Percentiles rank a stretch among this genome's conserved stretches.
phyloP scores from a whole-genome alignment of 345 rosid genomes.

The Brassica incana region DNA sequence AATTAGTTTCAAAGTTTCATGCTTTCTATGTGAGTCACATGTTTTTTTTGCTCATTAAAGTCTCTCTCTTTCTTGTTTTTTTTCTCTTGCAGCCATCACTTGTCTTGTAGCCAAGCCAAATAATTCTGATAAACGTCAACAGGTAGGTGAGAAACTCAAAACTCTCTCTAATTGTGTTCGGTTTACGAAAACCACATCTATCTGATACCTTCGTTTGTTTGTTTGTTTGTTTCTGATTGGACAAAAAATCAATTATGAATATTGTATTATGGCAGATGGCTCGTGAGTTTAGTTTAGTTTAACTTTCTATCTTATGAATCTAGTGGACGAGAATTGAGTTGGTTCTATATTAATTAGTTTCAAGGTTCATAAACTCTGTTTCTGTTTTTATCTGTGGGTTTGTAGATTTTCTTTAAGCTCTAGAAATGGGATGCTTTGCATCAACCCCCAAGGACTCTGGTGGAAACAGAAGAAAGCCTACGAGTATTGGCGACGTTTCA shows the following conservation, averaged over 20 bases:
- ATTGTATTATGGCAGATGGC: conserved; percentile 40
- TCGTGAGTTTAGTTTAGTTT: conserved; percentile 53
- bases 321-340: conserved; percentile 36
- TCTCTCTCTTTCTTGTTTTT: neutral
- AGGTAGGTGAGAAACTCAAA: conserved; percentile 41
- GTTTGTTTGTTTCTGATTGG: conserved; percentile 26
- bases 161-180: conserved; percentile 5
- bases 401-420: conserved; percentile 33
- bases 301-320: conserved; percentile 40
- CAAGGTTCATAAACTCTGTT: conserved; percentile 18
- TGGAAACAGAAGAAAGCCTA: conserved; percentile 81
- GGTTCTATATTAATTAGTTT: conserved; percentile 39
- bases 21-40: conserved; percentile 51
- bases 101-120: conserved; percentile 34
- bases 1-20: conserved; percentile 36
- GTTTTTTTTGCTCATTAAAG: conserved; percentile 33
- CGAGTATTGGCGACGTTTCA: conserved; percentile 86
- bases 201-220: conserved; percentile 14
- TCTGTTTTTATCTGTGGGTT: conserved; percentile 15
- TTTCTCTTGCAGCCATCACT: conserved; percentile 44
- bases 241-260: conserved; percentile 23
- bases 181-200: conserved; percentile 23
- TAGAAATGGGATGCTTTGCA: conserved; percentile 86
- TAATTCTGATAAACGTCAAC: conserved; percentile 42
- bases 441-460: conserved; percentile 77